phyloP scores from a whole-genome alignment of 78 protist species.

The Salpingoeca rosetta region DNA sequence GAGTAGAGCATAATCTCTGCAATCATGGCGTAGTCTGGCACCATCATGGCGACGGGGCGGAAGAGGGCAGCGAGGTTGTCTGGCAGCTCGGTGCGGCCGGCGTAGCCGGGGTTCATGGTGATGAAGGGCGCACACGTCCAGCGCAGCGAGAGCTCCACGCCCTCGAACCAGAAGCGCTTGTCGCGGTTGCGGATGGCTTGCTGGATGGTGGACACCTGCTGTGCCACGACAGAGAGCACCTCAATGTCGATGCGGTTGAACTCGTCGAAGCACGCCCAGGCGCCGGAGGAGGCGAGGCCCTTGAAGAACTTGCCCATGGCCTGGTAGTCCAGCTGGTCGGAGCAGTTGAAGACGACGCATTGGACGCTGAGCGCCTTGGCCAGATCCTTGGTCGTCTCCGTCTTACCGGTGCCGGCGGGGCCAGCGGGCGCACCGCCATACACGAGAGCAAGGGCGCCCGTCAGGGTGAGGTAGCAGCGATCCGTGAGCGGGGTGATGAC shows the following conservation, averaged over 20 bases:
- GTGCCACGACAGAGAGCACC: conserved; percentile 70
- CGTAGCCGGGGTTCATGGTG: conserved; percentile 89
- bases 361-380: conserved; percentile 69
- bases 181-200: conserved; percentile 10
- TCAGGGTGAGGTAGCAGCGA: conserved; percentile 62
- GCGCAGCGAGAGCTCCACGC: conserved; percentile 32
- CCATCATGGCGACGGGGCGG: conserved; percentile 84
- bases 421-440: conserved; percentile 81
- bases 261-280: conserved; percentile 84
- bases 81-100: conserved; percentile 82
- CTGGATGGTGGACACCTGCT: conserved; percentile 68
- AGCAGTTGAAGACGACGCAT: conserved; percentile 82
- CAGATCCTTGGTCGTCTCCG: conserved; percentile 73
- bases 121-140: conserved; percentile 52
- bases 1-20: conserved; percentile 79
- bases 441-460: conserved; percentile 57
- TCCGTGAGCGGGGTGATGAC: conserved; percentile 82
- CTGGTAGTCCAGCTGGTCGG: conserved; percentile 40
- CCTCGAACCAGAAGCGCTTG: conserved; percentile 26
- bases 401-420: conserved; percentile 85
- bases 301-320: conserved; percentile 60
- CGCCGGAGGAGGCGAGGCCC: conserved; percentile 69
- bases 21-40: conserved; percentile 86
- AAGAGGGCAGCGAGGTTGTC: conserved; percentile 84
- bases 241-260: conserved; percentile 73